These are phyloP conservation scores for Trichophyton schoenleinii DNA, from an alignment of 2,329 filamentous ascomycete species.

Conservation along the genomic window DNA sequence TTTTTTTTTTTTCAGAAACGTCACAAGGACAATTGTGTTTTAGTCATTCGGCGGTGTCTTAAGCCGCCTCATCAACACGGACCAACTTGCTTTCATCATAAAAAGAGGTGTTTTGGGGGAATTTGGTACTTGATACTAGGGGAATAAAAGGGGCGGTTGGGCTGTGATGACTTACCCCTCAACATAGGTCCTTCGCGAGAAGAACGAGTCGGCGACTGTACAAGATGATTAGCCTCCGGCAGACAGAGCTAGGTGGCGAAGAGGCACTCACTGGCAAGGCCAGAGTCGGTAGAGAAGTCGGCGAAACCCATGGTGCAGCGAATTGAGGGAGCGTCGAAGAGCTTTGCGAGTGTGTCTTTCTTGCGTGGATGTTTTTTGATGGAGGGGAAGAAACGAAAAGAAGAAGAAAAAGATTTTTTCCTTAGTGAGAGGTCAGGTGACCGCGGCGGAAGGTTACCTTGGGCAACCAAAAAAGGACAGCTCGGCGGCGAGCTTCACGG, in stretches of 20 bases:
- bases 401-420: background rate
- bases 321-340: conserved; percentile 11
- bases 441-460: background rate
- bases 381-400: background rate
- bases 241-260: conserved; percentile 15
- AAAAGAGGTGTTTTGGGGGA: conserved; percentile 13
- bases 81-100: conserved; percentile 79
- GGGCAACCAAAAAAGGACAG: background rate
- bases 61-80: conserved; percentile 91
- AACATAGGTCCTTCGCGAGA: conserved; percentile 61
- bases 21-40: conserved; percentile 52
- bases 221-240: conserved; percentile 16
- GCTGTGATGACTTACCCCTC: conserved; percentile 53
- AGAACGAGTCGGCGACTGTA: conserved; percentile 33
- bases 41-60: conserved; percentile 81
- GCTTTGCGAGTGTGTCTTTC: conserved; percentile 10
- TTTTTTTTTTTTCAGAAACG: conserved; percentile 53
- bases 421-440: background rate
- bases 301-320: conserved; percentile 50
- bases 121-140: background rate
- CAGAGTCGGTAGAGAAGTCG: conserved; percentile 51
- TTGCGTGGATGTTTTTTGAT: too few relatives aligned
- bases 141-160: background rate
- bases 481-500: background rate
- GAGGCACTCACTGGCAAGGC: conserved; percentile 44